Evolutionary conservation across 2,329 filamentous ascomycete species (phyloP).

Genomic region (Apiospora arundinis): DNA sequence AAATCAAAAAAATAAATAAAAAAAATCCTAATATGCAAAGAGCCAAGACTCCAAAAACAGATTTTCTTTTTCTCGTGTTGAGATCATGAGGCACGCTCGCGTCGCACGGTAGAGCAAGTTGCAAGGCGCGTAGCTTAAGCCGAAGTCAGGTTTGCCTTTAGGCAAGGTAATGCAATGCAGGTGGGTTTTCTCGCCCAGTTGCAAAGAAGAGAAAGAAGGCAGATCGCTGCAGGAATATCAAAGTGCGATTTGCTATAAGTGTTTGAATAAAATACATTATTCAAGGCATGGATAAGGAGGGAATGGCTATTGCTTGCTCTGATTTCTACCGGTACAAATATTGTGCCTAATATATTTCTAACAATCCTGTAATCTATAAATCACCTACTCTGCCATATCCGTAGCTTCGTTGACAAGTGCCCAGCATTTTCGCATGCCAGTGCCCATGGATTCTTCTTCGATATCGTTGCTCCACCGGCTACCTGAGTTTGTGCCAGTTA

Average conservation of each 20-base stretch:
- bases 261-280: neutral
- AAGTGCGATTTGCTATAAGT: neutral
- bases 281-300: too few species aligned
- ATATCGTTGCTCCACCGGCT: conserved; percentile 48
- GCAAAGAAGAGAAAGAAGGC: neutral
- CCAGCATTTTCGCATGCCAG: conserved; percentile 66
- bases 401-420: conserved; percentile 44
- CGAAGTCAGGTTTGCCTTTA: neutral
- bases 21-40: too few species aligned
- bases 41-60: neutral
- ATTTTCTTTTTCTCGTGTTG: neutral
- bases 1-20: too few species aligned
- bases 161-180: too few species aligned
- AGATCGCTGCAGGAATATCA: neutral
- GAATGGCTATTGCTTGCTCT: neutral
- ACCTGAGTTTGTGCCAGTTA: conserved; percentile 21
- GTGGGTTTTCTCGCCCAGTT: neutral
- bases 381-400: neutral
- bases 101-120: neutral
- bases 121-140: neutral
- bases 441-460: conserved; percentile 61
- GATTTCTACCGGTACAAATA: neutral
- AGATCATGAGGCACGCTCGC: neutral
- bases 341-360: neutral
- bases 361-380: neutral